These are phyloP conservation scores for Mycena haematopus DNA, from an alignment of 768 basidiomycete species.

Conservation along the genomic window DNA sequence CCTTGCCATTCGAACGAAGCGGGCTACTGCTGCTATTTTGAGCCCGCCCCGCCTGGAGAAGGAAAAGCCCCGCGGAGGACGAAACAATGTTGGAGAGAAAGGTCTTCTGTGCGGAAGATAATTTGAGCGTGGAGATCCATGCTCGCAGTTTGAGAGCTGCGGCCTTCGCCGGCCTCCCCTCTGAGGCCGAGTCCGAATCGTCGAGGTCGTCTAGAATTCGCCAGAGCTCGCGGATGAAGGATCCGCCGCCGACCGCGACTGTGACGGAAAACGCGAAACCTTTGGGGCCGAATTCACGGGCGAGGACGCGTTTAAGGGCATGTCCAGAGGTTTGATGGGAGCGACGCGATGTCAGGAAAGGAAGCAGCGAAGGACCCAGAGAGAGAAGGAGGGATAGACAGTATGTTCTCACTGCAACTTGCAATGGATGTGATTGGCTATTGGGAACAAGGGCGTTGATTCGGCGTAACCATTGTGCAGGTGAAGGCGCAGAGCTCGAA, in stretches of 20 bases:
- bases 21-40: background rate
- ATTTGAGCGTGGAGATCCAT: slow-evolving; percentile 31
- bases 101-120: slow-evolving; percentile 53
- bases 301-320: slow-evolving; percentile 48
- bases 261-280: slow-evolving; percentile 78
- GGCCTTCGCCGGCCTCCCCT: background rate
- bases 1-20: slow-evolving; percentile 23
- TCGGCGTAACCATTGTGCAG: slow-evolving; percentile 19
- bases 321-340: slow-evolving; percentile 26
- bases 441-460: slow-evolving; percentile 36
- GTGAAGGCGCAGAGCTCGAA: background rate
- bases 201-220: slow-evolving; percentile 29
- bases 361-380: slow-evolving; percentile 68
- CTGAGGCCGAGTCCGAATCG: background rate
- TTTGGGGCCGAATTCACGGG: slow-evolving; percentile 61
- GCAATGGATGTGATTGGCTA: slow-evolving; percentile 57
- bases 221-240: slow-evolving; percentile 57
- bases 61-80: slow-evolving; percentile 59
- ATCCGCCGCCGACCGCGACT: slow-evolving; percentile 68
- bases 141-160: slow-evolving; percentile 14
- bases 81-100: slow-evolving; percentile 66
- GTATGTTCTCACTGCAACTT: slow-evolving; percentile 72
- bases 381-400: slow-evolving; percentile 67
- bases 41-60: slow-evolving; percentile 60
- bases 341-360: slow-evolving; percentile 50